phyloP scores from a whole-genome alignment of 2,329 filamentous ascomycete species.

The Penicillium occitanis region DNA sequence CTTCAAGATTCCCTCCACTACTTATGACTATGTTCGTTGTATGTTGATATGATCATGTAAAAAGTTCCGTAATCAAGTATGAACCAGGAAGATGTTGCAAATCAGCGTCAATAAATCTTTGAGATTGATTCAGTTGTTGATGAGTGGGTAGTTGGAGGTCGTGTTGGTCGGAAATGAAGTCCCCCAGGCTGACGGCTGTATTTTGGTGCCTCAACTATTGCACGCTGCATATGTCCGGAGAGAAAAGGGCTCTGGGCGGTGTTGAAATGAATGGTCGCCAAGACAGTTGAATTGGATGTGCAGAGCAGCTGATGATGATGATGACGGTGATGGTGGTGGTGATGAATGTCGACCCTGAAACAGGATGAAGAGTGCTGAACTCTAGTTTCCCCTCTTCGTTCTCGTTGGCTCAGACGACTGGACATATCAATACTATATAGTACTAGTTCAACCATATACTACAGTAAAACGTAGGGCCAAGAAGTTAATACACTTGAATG shows the following conservation, averaged over 20 bases:
- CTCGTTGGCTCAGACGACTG: conserved; percentile 3
- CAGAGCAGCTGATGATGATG: conserved; percentile 3
- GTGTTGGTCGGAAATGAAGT: background rate
- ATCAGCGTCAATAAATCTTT: background rate
- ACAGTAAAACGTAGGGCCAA: conserved; percentile 8
- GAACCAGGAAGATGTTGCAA: background rate
- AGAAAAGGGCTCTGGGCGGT: background rate
- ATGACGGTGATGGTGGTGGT: background rate
- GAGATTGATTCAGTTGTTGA: background rate
- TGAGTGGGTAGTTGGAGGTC: background rate
- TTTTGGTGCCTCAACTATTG: background rate
- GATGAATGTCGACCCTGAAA: background rate
- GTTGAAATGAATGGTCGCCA: background rate
- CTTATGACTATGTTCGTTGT: background rate
- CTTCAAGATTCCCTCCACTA: background rate
- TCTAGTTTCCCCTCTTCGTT: conserved; percentile 8
- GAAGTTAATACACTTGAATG: background rate
- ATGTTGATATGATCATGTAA: conserved; percentile 7
- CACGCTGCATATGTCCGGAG: background rate
- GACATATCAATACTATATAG: conserved; percentile 4
- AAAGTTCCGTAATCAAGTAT: background rate
- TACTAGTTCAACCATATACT: background rate
- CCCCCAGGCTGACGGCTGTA: background rate
- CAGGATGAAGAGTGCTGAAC: conserved; percentile 4
- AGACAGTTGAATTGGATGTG: background rate